phyloP scores from a whole-genome alignment of 2,329 filamentous ascomycete genomes.

The Rutstroemia sp. region DNA sequence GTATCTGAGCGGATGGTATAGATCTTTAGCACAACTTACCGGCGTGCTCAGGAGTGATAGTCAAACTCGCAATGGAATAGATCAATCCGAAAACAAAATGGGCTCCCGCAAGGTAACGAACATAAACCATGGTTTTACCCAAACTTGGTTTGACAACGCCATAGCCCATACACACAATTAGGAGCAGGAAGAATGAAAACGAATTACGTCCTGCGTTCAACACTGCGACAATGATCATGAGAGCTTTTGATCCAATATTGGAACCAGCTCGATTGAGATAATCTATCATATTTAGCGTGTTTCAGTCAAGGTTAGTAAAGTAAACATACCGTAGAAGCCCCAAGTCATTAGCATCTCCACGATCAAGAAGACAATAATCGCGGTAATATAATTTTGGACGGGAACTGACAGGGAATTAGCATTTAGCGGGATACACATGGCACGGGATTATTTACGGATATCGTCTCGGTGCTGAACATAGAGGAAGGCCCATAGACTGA shows the following conservation, averaged over 20 bases:
- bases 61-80: constrained; percentile 82
- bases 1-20: neutral
- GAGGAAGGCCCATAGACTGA: constrained; percentile 82
- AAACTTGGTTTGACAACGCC: constrained; percentile 93
- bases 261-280: constrained; percentile 87
- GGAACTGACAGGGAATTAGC: constrained; percentile 54
- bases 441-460: constrained; percentile 53
- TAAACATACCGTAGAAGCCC: constrained; percentile 76
- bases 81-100: constrained; percentile 95
- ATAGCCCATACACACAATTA: constrained; percentile 99
- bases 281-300: constrained; percentile 48
- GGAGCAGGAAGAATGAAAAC: constrained; percentile 94
- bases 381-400: constrained; percentile 98
- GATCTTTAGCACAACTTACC: constrained; percentile 33
- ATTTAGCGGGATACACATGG: neutral
- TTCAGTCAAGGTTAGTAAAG: neutral
- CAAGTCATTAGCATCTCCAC: constrained; percentile 97
- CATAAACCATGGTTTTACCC: constrained; percentile 88
- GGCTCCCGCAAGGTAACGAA: constrained; percentile 80
- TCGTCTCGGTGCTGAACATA: constrained; percentile 93
- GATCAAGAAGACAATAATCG: constrained; percentile 88
- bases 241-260: constrained; percentile 72
- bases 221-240: constrained; percentile 86
- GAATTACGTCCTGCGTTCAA: constrained; percentile 92
- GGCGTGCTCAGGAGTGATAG: constrained; percentile 82